Conservation (phyloP, 202 grass and related monocot species). For the Alloteropsis angusta region DNA sequence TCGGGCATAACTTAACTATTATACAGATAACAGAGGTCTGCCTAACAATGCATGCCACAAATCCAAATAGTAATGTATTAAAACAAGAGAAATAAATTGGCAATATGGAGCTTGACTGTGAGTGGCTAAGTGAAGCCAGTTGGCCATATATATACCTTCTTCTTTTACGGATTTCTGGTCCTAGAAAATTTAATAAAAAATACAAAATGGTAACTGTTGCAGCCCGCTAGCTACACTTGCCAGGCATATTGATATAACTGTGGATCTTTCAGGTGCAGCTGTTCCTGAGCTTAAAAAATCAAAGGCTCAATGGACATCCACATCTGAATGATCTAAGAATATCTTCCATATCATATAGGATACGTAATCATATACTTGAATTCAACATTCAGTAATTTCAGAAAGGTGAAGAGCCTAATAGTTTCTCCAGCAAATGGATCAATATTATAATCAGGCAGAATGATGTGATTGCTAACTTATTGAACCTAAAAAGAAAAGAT, state of each 20-base stretch:
- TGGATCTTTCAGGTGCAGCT: neutral
- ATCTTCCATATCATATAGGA: neutral
- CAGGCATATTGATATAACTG: neutral
- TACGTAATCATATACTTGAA: neutral
- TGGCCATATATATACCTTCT: neutral
- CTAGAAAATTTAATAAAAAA: neutral
- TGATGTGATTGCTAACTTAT: neutral
- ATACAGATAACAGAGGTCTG: neutral
- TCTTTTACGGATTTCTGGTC: neutral
- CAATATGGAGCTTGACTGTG: neutral
- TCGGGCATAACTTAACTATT: neutral
- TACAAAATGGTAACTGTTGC: neutral
- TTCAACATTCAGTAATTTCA: neutral
- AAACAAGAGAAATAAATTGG: neutral
- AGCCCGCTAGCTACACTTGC: neutral
- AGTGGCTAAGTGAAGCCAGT: neutral
- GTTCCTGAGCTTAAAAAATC: neutral
- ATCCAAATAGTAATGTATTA: neutral
- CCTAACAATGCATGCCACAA: neutral
- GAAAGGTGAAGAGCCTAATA: neutral
- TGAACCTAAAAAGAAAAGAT: constrained; percentile 18
- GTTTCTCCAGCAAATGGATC: neutral
- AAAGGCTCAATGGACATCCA: neutral
- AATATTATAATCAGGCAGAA: neutral
- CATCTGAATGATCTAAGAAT: neutral